Conservation (phyloP, 306 rosid genomes). For the Malus asiatica region DNA sequence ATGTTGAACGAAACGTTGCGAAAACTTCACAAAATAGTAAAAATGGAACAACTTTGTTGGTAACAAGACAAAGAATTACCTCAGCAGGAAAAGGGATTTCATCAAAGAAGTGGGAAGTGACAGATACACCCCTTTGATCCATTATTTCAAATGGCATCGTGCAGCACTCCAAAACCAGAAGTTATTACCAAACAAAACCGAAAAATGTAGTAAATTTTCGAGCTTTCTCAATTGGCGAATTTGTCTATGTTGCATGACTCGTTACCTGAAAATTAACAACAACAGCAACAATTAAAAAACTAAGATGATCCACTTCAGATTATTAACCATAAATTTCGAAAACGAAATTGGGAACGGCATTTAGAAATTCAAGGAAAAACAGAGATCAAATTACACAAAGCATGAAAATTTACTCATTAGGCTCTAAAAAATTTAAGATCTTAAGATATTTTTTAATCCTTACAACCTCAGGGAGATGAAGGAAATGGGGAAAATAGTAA, state of each 20-base stretch:
- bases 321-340: not conserved
- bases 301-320: not conserved
- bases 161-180: constrained; percentile 28
- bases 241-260: constrained; percentile 13
- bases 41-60: not conserved
- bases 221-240: constrained; percentile 20
- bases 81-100: constrained; percentile 53
- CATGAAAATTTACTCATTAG: not conserved
- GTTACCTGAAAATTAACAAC: constrained; percentile 26
- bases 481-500: not conserved
- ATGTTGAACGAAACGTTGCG: not conserved
- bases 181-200: constrained; percentile 1
- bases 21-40: not conserved
- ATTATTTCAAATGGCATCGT: constrained; percentile 69
- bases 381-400: not conserved
- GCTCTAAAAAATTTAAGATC: not conserved
- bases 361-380: not conserved
- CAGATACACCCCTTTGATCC: constrained; percentile 56
- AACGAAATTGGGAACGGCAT: not conserved
- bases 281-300: not conserved
- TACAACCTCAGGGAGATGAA: not conserved
- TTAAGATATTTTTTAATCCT: not conserved
- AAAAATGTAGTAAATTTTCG: constrained; percentile 12
- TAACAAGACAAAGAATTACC: constrained; percentile 23
- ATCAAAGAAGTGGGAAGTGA: constrained; percentile 55